phyloP scores from a whole-genome alignment of 2,329 filamentous ascomycete species.

The Ophiostoma himal-ulmi region DNA sequence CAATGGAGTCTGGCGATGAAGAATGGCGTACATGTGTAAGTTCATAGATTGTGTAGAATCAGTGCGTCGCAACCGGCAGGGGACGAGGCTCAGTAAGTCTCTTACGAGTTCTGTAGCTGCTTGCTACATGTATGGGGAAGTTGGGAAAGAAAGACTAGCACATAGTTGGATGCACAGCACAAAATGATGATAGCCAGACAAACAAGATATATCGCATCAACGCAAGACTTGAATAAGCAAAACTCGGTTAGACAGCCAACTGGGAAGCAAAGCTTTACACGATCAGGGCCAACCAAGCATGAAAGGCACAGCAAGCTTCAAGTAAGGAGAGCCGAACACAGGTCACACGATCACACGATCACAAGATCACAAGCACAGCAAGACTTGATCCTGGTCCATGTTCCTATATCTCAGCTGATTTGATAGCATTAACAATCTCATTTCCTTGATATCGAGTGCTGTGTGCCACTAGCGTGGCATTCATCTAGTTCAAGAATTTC shows the following conservation, averaged over 20 bases:
- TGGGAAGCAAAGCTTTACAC: no score
- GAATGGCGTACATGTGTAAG: not conserved
- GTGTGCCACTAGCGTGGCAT: not conserved
- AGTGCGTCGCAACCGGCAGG: not conserved
- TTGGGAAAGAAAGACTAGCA: no score
- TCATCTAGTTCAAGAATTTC: no score
- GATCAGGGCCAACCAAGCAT: no score
- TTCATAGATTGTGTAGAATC: not conserved
- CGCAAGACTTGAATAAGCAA: no score
- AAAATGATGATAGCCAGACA: no score
- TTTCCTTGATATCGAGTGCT: not conserved
- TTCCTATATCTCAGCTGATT: not conserved
- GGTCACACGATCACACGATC: not conserved
- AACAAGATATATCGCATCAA: no score
- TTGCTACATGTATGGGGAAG: no score
- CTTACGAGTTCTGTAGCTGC: no score
- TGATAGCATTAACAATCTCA: not conserved
- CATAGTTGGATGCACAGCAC: no score
- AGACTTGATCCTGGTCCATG: not conserved
- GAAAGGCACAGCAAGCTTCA: no score
- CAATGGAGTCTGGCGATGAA: not conserved
- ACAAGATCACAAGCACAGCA: not conserved
- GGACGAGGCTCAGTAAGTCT: not conserved
- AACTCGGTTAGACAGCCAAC: not conserved
- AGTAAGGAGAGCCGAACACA: not conserved